A percentile compares a stretch with the other conserved stretches of the same genome.
These are phyloP conservation scores for Calamus simplicifolius DNA, from an alignment of 176 grass and related monocot species.

Conservation along the genomic window DNA sequence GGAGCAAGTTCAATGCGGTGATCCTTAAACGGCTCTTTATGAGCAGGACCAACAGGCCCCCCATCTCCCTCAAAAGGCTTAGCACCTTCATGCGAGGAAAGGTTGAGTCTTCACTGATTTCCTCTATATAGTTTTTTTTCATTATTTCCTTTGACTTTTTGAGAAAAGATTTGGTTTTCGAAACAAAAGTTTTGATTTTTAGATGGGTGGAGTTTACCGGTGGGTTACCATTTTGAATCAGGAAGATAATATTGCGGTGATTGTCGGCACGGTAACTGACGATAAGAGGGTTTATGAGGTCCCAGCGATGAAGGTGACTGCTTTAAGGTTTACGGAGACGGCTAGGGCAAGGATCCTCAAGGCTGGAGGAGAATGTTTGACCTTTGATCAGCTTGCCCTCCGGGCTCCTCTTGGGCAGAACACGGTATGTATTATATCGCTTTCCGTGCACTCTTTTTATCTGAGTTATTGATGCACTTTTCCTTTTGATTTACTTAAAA, in stretches of 20 bases:
- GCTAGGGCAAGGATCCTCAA: conserved; percentile 23
- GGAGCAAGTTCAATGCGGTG: conserved; percentile 14
- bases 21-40: conserved; percentile 22
- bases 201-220: too few species aligned
- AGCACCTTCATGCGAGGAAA: conserved; percentile 15
- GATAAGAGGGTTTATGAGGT: conserved; percentile 21
- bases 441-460: not conserved
- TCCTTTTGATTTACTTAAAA: too few species aligned
- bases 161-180: too few species aligned
- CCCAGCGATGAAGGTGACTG: conserved; percentile 18
- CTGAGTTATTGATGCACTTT: not conserved
- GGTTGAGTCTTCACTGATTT: not conserved
- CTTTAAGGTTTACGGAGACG: conserved; percentile 24
- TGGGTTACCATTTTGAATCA: not conserved
- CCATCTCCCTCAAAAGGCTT: conserved; percentile 17
- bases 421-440: conserved; percentile 1
- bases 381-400: conserved; percentile 23
- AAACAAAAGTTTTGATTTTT: too few species aligned
- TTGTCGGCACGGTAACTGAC: conserved; percentile 19
- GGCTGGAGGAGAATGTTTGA: conserved; percentile 23
- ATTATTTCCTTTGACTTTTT: not conserved
- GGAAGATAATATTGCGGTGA: conserved; percentile 15
- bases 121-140: not conserved
- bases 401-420: conserved; percentile 20
- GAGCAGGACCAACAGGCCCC: conserved; percentile 20